These are phyloP conservation scores for Tillandsia leiboldiana DNA, from an alignment of 176 grass and related monocot species.

Conservation along the genomic window DNA sequence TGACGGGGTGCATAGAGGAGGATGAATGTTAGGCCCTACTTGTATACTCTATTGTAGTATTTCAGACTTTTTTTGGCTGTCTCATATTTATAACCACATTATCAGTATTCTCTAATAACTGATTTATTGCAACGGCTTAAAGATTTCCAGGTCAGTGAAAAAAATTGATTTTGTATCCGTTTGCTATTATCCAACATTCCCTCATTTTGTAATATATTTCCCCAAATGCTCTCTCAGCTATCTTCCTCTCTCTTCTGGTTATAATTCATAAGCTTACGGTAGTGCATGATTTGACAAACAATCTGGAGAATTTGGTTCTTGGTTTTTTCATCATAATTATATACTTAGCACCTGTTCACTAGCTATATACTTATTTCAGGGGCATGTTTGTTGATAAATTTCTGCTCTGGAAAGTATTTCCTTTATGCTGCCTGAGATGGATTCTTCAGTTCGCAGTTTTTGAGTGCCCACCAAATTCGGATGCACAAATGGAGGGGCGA, in stretches of 20 bases:
- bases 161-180: neutral
- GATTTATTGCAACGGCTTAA: neutral
- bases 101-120: neutral
- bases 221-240: neutral
- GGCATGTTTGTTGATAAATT: slow-evolving; percentile 83
- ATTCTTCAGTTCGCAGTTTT: slow-evolving; percentile 87
- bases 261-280: neutral
- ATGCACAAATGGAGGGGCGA: slow-evolving; percentile 24
- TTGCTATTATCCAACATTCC: neutral
- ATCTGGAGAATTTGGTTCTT: too few relatives aligned
- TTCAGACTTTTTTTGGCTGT: neutral
- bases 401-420: slow-evolving; percentile 91
- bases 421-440: slow-evolving; percentile 77
- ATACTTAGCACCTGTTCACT: neutral
- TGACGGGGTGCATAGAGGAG: neutral
- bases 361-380: slow-evolving; percentile 35
- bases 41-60: slow-evolving; percentile 7
- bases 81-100: neutral
- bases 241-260: neutral
- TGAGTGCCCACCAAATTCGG: slow-evolving; percentile 52
- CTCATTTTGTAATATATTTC: neutral
- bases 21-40: neutral
- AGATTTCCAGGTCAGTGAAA: neutral
- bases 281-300: neutral
- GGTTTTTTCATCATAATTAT: too few relatives aligned